Evolutionary conservation across 352 stramenopile species (phyloP).

Genomic region (Globisporangium megalacanthum): DNA sequence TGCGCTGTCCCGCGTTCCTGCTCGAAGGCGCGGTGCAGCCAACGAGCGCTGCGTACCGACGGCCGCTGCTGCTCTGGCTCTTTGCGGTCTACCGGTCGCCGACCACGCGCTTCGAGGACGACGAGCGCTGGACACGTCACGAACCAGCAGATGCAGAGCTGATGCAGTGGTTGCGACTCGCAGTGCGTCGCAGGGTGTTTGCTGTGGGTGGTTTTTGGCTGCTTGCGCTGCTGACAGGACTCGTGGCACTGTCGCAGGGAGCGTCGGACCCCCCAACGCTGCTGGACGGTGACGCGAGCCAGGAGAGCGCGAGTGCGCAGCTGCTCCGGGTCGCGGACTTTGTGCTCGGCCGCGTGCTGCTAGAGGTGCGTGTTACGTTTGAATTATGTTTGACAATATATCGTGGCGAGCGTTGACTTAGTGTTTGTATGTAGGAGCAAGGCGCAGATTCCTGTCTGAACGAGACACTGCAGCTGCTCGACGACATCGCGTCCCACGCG

Average conservation of each 20-base stretch:
- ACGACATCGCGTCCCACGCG: slow-evolving; percentile 19
- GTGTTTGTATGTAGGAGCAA: slow-evolving; percentile 17
- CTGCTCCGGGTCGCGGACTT: slow-evolving; percentile 25
- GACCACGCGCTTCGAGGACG: slow-evolving; percentile 18
- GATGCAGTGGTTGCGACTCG: slow-evolving; percentile 23
- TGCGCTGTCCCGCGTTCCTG: slow-evolving; percentile 37
- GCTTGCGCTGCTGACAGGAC: no score
- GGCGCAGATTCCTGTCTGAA: slow-evolving; percentile 13
- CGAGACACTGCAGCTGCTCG: slow-evolving; percentile 14
- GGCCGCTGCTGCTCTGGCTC: slow-evolving; percentile 38
- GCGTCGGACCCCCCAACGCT: slow-evolving; percentile 22
- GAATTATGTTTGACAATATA: neutral
- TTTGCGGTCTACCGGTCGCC: slow-evolving; percentile 31
- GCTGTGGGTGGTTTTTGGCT: neutral
- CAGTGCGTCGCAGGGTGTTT: slow-evolving; percentile 8
- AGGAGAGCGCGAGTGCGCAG: slow-evolving; percentile 15
- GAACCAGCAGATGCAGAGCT: slow-evolving; percentile 27
- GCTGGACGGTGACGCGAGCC: slow-evolving; percentile 17
- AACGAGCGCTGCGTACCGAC: slow-evolving; percentile 14
- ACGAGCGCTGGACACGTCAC: slow-evolving; percentile 24
- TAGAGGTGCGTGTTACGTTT: slow-evolving; percentile 24
- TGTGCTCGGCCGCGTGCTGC: slow-evolving; percentile 39
- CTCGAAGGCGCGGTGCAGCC: slow-evolving; percentile 1
- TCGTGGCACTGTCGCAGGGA: slow-evolving; percentile 7
- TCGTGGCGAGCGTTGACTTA: neutral